Evolutionary conservation across 192 early-diverging fungal species (phyloP).

Genomic region (Coemansia sp.): DNA sequence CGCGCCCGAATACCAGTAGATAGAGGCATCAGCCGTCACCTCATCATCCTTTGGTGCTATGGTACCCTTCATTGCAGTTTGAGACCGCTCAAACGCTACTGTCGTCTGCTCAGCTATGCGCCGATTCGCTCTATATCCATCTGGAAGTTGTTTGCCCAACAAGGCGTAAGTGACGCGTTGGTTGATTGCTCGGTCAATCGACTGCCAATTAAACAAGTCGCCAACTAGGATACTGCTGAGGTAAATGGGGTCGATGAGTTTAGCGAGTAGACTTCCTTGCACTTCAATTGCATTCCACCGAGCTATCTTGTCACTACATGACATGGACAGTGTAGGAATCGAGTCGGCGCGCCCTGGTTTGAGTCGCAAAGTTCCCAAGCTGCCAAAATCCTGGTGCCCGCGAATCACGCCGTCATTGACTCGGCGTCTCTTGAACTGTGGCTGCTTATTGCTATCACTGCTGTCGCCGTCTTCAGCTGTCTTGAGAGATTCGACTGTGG

Average conservation of each 20-base stretch:
- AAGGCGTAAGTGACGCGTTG: constrained; percentile 32
- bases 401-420: constrained; percentile 6
- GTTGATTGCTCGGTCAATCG: constrained; percentile 70
- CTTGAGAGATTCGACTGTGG: constrained; percentile 19
- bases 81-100: constrained; percentile 37
- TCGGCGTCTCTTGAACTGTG: constrained; percentile 20
- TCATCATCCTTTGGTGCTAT: neutral
- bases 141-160: neutral
- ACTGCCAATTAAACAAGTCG: constrained; percentile 66
- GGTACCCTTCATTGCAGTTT: constrained; percentile 8
- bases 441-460: neutral
- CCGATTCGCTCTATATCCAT: constrained; percentile 17
- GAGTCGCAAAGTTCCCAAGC: constrained; percentile 16
- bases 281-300: constrained; percentile 86
- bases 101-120: constrained; percentile 20
- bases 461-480: neutral
- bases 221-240: constrained; percentile 66
- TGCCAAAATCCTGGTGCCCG: constrained; percentile 18
- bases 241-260: constrained; percentile 70
- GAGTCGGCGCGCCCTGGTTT: constrained; percentile 56
- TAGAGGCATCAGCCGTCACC: constrained; percentile 41
- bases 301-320: constrained; percentile 87
- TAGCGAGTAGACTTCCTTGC: constrained; percentile 68
- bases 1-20: constrained; percentile 47
- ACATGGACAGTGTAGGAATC: constrained; percentile 52